Evolutionary conservation across 148 eudicot species (phyloP).

Genomic region (Pharnaceum exiguum): DNA sequence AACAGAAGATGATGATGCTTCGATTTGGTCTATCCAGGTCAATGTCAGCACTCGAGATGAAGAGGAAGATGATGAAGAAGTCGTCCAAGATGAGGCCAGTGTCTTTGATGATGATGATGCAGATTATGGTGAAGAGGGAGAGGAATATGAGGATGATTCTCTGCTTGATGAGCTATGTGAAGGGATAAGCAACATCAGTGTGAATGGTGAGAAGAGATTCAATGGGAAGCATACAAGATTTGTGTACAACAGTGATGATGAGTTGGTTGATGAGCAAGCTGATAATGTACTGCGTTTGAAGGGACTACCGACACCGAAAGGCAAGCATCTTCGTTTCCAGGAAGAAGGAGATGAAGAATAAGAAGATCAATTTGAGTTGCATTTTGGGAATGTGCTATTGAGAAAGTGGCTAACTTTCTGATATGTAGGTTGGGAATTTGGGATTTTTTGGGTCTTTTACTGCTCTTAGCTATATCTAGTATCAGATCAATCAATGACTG

Average conservation of each 20-base stretch:
- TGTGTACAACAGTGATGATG: slow-evolving; percentile 77
- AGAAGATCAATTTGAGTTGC: not conserved
- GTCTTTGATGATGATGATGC: slow-evolving; percentile 18
- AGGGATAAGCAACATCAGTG: slow-evolving; percentile 46
- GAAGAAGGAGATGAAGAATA: slow-evolving; percentile 17
- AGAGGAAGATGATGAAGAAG: slow-evolving; percentile 42
- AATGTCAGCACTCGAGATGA: slow-evolving; percentile 59
- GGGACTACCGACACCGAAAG: slow-evolving; percentile 59
- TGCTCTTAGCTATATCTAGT: not conserved
- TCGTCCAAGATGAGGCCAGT: slow-evolving; percentile 15
- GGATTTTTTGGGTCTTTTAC: not conserved
- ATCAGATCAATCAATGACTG: too few species aligned
- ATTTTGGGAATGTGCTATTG: not conserved
- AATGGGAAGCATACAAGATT: slow-evolving; percentile 55
- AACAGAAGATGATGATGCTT: slow-evolving; percentile 52
- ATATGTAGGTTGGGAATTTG: slow-evolving; percentile 1
- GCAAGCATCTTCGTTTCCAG: slow-evolving; percentile 61
- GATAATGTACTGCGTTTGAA: slow-evolving; percentile 33
- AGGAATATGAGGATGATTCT: slow-evolving; percentile 13
- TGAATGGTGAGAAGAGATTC: slow-evolving; percentile 22
- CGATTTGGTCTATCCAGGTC: slow-evolving; percentile 74
- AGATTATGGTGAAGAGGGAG: slow-evolving; percentile 7
- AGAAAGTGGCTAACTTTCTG: slow-evolving; percentile 41
- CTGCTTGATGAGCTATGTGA: slow-evolving; percentile 65
- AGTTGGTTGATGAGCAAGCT: slow-evolving; percentile 27